Evolutionary conservation across 805 yeast genomes (phyloP), one percentile per base, ranked within the genome.

Genomic region (Debaryomyces maramus): DNA sequence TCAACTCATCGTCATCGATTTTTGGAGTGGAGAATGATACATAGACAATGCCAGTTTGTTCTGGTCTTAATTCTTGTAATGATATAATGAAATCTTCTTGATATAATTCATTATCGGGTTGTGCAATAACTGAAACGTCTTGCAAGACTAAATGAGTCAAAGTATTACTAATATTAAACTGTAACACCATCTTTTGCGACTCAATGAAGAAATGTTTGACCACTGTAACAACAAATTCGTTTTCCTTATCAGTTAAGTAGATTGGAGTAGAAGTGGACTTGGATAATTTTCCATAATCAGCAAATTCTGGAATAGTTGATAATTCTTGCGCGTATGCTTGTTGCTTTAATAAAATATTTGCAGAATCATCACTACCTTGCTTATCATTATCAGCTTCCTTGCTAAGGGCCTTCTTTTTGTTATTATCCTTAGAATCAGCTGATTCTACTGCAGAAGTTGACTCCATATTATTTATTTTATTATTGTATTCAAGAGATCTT

Each of bases 221-320:
- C 24, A 85, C 90, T 38, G 75, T 76, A 44, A 93, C 95, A 32
- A 88, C 90, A 61, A 89, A 88, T 66, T 93, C 99, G 45, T 95
- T 88, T 61, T 90, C 98, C 44, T 78, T 74, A 61, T 93, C 99
- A 16, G 98, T 90, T 55, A 91, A 78, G 49, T 83, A 80, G 40
- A 79, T 70, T 30, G 69, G 68, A 24, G 72, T 62, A 26, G 67
- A 58, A 2, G 95, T 81, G 6, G 90, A 78, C 65, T 85, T 88
- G 45, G 89, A 70, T 46, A 89, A 72, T 26, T 75, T 62, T 46
- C 98, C 98, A 56, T 82, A 88, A 3, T 67, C 69, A 14, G 79
- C 73, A 53, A 90, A 74, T 57, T 88, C 93, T 17, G 88, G 83
- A 44, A 89, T 78, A 17, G 78, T 71, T 4, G 81, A 64, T 53